Evolutionary conservation across 73 alveolate species (phyloP), one percentile per base, ranked within the genome.

Genomic region (Paramecium bursaria): DNA sequence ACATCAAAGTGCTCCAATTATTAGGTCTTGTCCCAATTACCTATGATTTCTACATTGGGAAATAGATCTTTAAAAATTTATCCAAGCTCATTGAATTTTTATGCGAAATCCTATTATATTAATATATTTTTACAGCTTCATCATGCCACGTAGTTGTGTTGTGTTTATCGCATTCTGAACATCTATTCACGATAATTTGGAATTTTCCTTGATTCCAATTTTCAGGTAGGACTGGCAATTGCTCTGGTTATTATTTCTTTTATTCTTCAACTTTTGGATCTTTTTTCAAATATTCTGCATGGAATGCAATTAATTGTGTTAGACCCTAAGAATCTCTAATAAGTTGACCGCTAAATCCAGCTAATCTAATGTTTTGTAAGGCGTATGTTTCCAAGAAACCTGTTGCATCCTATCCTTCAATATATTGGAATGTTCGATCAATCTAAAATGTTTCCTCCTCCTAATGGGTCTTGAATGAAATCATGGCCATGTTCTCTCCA

Each of bases 1-100:
- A 96, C 98, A 75, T 96, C 99, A 57, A 97, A 97, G 50, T 93
- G 93, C 27, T 97, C 98, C 46, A 92, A 92, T 61, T 91, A 80
- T 46, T 90, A 87, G 19, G 94, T 93, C 47, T 91, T 94, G 35
- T 96, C 98, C 87, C 95, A 93, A 87, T 97, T 97, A 14, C 99
- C 99, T n/a, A 96, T 85, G 2, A 97, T 88, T 0, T 86, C 90
- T 6, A 93, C 92, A 60, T 94, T 94, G 25, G 98, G 98, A 75
- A 97, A 97, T 49, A 85, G 67, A 39, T 90, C 93, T 73, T 74
- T 74, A n/a, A 97, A 90, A 15, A 92, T 96, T 21, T 87, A 95
- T 11, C 98, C 98, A 21, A 94, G 48, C 35, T 85, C 95, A 88
- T 97, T 97, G 80, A 95, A 97, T 86, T 79, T 86, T 48, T 90